phyloP scores from a whole-genome alignment of 2,329 filamentous ascomycete species.

The Stachybotrys chartarum region DNA sequence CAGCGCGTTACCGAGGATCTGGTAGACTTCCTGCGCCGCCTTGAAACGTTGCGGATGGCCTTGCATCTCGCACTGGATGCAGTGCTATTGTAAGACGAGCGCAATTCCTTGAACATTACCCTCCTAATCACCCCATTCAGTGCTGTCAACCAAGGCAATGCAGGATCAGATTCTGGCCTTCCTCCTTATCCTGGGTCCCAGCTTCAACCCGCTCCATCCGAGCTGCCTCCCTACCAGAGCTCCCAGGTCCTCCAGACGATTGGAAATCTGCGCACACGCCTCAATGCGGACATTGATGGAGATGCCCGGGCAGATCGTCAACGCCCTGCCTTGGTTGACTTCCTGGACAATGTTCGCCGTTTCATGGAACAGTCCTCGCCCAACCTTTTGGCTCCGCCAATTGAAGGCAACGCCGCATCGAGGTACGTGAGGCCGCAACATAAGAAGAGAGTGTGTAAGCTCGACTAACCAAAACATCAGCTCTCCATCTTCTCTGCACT shows the following conservation, averaged over 20 bases:
- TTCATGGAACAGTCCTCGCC: conserved; percentile 13
- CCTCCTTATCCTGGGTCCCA: conserved; percentile 6
- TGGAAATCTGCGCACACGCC: conserved; percentile 10
- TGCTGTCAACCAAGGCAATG: neutral
- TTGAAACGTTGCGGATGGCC: conserved; percentile 11
- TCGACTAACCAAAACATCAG: too few species aligned
- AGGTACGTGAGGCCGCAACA: neutral
- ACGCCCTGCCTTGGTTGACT: conserved; percentile 9
- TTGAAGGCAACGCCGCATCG: neutral
- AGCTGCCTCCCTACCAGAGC: conserved; percentile 17
- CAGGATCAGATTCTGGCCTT: neutral
- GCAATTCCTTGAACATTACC: fast-evolving
- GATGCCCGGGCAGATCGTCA: conserved; percentile 13
- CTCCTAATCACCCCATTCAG: conserved; percentile 3
- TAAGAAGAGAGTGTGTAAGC: too few species aligned
- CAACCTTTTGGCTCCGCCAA: neutral
- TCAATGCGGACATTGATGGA: conserved; percentile 9
- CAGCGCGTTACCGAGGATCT: conserved; percentile 16
- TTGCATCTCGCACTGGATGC: conserved; percentile 13
- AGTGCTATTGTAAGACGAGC: neutral
- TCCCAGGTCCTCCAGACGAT: conserved; percentile 17
- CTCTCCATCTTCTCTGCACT: conserved; percentile 12
- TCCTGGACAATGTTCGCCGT: conserved; percentile 14
- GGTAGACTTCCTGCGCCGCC: conserved; percentile 9
- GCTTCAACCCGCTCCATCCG: conserved; percentile 8